Conservation (phyloP, 202 grass and related monocot genomes). For the Eragrostis tef region DNA sequence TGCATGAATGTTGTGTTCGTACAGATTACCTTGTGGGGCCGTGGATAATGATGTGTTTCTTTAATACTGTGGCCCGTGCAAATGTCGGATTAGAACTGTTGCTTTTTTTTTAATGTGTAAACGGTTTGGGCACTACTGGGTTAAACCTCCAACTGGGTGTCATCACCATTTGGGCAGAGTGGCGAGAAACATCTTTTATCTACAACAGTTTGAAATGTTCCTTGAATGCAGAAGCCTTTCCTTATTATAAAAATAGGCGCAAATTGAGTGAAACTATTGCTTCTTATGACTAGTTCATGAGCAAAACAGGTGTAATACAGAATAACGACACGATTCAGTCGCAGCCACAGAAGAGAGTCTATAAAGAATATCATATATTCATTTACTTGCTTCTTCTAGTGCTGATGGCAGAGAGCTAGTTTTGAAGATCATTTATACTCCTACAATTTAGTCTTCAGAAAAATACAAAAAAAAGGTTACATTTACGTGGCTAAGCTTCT, state of each 20-base stretch:
- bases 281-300: slow-evolving; percentile 15
- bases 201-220: slow-evolving; percentile 40
- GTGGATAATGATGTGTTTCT: background rate
- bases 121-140: slow-evolving; percentile 12
- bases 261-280: slow-evolving; percentile 18
- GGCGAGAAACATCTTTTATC: slow-evolving; percentile 32
- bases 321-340: background rate
- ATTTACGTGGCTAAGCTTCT: slow-evolving; percentile 51
- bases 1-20: slow-evolving; percentile 19
- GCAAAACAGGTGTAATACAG: slow-evolving; percentile 11
- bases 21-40: background rate
- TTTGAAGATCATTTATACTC: slow-evolving; percentile 53
- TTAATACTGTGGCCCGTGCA: slow-evolving; percentile 3
- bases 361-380: slow-evolving; percentile 26
- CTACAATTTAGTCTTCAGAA: slow-evolving; percentile 56
- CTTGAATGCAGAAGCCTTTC: slow-evolving; percentile 12
- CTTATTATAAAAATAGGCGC: slow-evolving; percentile 36
- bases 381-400: slow-evolving; percentile 40
- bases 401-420: slow-evolving; percentile 22
- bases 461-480: slow-evolving; percentile 47
- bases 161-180: slow-evolving; percentile 27
- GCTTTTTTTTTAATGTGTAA: background rate
- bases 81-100: slow-evolving; percentile 6
- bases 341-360: background rate
- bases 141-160: slow-evolving; percentile 39